Percentiles rank a stretch among this genome's conserved stretches.
phyloP scores from a whole-genome alignment of 2,329 filamentous ascomycete species.

The Arthrocladium fulminans region DNA sequence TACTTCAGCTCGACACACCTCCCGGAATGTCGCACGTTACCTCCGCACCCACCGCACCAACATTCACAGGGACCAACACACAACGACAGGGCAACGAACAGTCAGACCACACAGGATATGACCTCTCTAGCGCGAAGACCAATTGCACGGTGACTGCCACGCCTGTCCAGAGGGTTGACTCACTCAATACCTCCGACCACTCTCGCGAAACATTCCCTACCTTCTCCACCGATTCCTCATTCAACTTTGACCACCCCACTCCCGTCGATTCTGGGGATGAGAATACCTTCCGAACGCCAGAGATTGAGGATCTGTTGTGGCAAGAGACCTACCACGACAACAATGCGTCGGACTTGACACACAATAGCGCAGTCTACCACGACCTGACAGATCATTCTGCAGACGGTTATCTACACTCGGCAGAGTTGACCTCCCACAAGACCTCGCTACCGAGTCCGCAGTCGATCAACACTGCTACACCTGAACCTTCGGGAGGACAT shows the following conservation, averaged over 20 bases:
- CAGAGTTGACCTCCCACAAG: background rate
- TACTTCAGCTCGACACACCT: background rate
- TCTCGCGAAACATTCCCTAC: background rate
- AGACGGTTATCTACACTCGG: background rate
- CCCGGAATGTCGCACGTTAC: constrained; percentile 5
- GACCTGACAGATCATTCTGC: background rate
- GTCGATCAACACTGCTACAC: constrained; percentile 4
- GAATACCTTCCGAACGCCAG: constrained; percentile 2
- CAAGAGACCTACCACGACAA: constrained; percentile 6
- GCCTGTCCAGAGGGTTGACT: constrained; percentile 1
- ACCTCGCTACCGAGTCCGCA: constrained; percentile 7
- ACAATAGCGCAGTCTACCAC: constrained; percentile 12
- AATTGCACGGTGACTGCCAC: background rate
- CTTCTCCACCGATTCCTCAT: constrained; percentile 4
- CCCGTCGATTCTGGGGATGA: constrained; percentile 3
- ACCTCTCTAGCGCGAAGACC: background rate
- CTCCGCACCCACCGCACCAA: background rate
- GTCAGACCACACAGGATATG: background rate
- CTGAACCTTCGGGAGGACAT: background rate
- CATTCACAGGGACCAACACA: background rate
- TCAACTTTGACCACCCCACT: constrained; percentile 4
- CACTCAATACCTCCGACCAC: background rate
- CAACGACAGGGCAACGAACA: background rate
- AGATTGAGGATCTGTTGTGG: constrained; percentile 6
- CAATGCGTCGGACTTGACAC: constrained; percentile 9